A percentile compares a stretch with the other conserved stretches of the same genome.
These are phyloP conservation scores for Pichia sp. DNA, from an alignment of 1,139 yeast species.

Conservation along the genomic window DNA sequence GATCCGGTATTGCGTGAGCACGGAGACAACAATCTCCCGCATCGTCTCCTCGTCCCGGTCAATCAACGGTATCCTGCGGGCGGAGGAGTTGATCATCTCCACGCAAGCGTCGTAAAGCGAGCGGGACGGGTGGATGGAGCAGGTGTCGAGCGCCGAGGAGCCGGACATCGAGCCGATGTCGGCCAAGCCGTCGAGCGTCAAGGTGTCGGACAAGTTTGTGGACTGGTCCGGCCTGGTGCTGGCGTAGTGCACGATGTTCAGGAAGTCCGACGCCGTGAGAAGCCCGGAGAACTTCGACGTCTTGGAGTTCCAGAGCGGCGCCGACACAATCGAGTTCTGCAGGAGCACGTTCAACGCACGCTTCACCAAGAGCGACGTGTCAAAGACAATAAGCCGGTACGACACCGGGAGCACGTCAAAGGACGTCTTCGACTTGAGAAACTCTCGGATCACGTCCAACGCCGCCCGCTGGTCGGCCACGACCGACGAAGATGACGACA, in stretches of 20 bases:
- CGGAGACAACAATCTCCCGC: conserved; percentile 91
- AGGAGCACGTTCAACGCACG: conserved; percentile 84
- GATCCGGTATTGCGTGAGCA: conserved; percentile 93
- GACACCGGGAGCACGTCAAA: conserved; percentile 97
- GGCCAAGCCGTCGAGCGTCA: conserved; percentile 67
- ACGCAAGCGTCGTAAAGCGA: conserved; percentile 91
- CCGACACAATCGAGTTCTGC: conserved; percentile 92
- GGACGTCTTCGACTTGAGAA: conserved; percentile 85
- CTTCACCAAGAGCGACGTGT: conserved; percentile 84
- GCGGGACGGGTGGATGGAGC: conserved; percentile 86
- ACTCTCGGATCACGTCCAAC: conserved; percentile 72
- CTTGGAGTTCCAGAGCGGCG: conserved; percentile 94
- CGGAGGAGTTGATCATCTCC: conserved; percentile 82
- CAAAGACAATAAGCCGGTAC: conserved; percentile 87
- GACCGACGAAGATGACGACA: background rate
- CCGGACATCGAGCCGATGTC: conserved; percentile 37
- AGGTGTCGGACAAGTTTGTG: conserved; percentile 54
- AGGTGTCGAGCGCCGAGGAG: conserved; percentile 82
- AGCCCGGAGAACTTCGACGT: conserved; percentile 91
- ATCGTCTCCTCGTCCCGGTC: conserved; percentile 92
- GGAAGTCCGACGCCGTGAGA: conserved; percentile 86
- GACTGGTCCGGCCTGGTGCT: conserved; percentile 88
- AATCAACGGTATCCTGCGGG: conserved; percentile 90
- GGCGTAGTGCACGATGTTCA: conserved; percentile 92
- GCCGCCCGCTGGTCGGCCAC: conserved; percentile 57